These are phyloP conservation scores for Plantago elongata DNA, from an alignment of 257 asterid genomes.

Conservation along the genomic window DNA sequence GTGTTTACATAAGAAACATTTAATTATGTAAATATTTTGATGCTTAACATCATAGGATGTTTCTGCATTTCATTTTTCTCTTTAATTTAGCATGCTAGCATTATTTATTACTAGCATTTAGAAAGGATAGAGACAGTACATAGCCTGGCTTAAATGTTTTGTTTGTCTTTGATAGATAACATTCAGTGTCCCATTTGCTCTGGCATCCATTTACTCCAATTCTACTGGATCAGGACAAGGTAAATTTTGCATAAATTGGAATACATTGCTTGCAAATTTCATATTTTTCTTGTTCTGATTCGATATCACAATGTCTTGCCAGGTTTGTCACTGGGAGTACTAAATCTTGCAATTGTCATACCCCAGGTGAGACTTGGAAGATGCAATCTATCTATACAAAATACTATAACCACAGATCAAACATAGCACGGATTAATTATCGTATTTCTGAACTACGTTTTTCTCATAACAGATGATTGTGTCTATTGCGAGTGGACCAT, in stretches of 20 bases:
- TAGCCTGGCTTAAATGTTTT: background rate
- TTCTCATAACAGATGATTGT: slow-evolving; percentile 45
- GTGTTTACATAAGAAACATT: too few relatives aligned
- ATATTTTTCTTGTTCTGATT: slow-evolving; percentile 8
- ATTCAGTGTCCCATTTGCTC: slow-evolving; percentile 81
- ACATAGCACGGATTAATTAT: too few relatives aligned
- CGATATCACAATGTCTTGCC: slow-evolving; percentile 8
- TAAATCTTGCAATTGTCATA: slow-evolving; percentile 71
- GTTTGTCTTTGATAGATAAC: slow-evolving; percentile 43
- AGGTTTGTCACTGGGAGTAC: slow-evolving; percentile 76
- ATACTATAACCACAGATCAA: too few relatives aligned
- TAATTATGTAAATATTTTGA: too few relatives aligned
- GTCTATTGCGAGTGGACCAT: slow-evolving; percentile 64
- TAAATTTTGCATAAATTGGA: slow-evolving; percentile 12
- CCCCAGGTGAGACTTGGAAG: slow-evolving; percentile 56
- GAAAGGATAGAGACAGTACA: too few relatives aligned
- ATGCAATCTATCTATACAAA: too few relatives aligned
- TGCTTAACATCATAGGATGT: too few relatives aligned
- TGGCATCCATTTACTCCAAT: slow-evolving; percentile 86
- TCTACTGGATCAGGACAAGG: slow-evolving; percentile 86
- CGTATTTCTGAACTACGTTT: background rate
- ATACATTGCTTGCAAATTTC: background rate
- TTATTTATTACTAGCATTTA: too few relatives aligned
- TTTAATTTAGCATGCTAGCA: too few relatives aligned
- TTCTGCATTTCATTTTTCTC: too few relatives aligned